Conservation (phyloP, 495 filamentous ascomycete genomes). For the Penicillium pulvis region DNA sequence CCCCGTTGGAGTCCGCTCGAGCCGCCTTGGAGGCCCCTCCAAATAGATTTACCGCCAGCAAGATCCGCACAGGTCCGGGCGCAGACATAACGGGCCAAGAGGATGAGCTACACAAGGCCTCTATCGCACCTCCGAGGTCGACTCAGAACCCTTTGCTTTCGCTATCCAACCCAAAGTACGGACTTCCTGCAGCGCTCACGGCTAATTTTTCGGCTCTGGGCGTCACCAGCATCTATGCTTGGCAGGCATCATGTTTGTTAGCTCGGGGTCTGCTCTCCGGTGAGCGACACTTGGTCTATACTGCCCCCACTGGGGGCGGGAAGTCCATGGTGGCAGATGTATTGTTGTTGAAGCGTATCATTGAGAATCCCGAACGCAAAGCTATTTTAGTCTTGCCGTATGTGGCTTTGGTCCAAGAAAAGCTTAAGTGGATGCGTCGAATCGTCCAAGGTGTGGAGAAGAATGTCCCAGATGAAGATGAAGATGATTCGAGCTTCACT, state of each 20-base stretch:
- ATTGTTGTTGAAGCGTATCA: slow-evolving; percentile 70
- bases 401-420: slow-evolving; percentile 82
- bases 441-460: slow-evolving; percentile 66
- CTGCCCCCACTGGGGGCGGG: slow-evolving; percentile 81
- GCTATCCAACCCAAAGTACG: slow-evolving; percentile 66
- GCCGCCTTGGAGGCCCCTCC: slow-evolving; percentile 25
- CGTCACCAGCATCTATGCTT: slow-evolving; percentile 72
- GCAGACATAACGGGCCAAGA: slow-evolving; percentile 26
- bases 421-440: slow-evolving; percentile 73
- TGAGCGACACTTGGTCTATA: slow-evolving; percentile 74
- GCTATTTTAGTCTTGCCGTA: slow-evolving; percentile 80
- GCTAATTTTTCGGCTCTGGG: slow-evolving; percentile 65
- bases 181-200: slow-evolving; percentile 60
- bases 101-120: slow-evolving; percentile 44
- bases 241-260: slow-evolving; percentile 80
- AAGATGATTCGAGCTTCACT: slow-evolving; percentile 16
- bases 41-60: slow-evolving; percentile 42
- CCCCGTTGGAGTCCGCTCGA: slow-evolving; percentile 29
- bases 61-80: slow-evolving; percentile 35
- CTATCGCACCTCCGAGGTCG: slow-evolving; percentile 44
- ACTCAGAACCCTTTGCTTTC: slow-evolving; percentile 61
- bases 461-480: slow-evolving; percentile 29
- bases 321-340: slow-evolving; percentile 80
- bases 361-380: slow-evolving; percentile 66
- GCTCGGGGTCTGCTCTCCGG: slow-evolving; percentile 67